A percentile compares a stretch with the other conserved stretches of the same genome.
These are phyloP conservation scores for Cadophora sp. DNA, from an alignment of 2,329 filamentous ascomycete species.

Conservation along the genomic window DNA sequence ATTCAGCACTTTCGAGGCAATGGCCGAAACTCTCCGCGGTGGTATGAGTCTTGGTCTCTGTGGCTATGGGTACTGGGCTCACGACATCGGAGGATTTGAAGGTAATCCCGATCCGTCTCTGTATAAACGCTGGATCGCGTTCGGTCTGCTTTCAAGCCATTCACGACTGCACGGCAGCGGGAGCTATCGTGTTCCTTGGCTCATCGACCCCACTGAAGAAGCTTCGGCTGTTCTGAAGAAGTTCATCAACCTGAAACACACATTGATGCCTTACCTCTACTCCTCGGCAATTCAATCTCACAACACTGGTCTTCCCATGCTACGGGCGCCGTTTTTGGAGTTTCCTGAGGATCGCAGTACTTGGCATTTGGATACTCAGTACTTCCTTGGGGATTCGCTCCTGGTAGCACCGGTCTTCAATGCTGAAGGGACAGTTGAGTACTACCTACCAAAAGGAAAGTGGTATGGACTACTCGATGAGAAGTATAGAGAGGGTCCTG, in stretches of 20 bases:
- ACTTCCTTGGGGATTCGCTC: background rate
- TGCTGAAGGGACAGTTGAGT: background rate
- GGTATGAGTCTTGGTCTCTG: background rate
- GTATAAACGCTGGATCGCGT: background rate
- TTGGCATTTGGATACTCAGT: background rate
- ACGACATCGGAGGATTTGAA: conserved; percentile 1
- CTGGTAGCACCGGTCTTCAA: background rate
- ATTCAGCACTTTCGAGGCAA: conserved; percentile 66
- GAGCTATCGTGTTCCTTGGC: background rate
- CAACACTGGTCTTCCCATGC: background rate
- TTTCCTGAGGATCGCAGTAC: background rate
- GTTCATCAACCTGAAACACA: background rate
- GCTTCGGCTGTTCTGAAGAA: background rate
- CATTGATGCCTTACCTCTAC: background rate
- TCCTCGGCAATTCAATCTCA: background rate
- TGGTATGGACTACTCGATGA: background rate
- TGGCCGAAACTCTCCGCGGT: conserved; percentile 58
- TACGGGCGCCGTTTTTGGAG: background rate
- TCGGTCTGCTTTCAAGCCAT: background rate
- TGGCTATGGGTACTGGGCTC: background rate
- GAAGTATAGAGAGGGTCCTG: background rate
- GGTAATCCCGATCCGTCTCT: background rate
- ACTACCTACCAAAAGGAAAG: background rate
- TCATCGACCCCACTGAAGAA: background rate
- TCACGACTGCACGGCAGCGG: background rate